Base-by-base conservation (phyloP, 176 grass and related monocot species). In the Zizania latifolia region DNA sequence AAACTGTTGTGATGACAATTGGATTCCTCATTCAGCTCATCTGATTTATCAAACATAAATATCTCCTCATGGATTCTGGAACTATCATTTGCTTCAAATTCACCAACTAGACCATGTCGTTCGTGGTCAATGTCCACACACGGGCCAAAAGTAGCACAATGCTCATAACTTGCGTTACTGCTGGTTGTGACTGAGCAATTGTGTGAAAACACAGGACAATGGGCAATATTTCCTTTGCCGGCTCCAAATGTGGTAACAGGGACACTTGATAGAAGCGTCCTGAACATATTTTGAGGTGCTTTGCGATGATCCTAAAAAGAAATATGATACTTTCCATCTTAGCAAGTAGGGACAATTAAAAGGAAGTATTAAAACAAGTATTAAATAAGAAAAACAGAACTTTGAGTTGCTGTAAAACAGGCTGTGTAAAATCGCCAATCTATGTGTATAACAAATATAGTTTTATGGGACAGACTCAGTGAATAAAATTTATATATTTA, bases 191-290 rank as follows among this genome's bases (percentile, higher is more conserved):
- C 66, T 48, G 84, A 92, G 60, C 84, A 92, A 86, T 84, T 92
- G 60, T 87, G 88, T 73, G 91, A 90, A 57, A 90, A 83, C 72
- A 82, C 70, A 82, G 82, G 78, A 41, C 60, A 70, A 65, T 78
- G 89, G 13, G 75, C 61, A 78, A 39, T 86, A 69, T 71, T 87
- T 82, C 64, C 66, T 68, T 84, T 92, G 28, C 75, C 82, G 78
- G 55, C 28, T 62, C 80, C 71, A 65, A 94, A 82, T 68, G 89
- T 94, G n/a, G 75, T 83, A 36, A 79, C 62, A 58, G 95, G 95
- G 29, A 92, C 91, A 87, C 89, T 89, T 76, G 95, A 98, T 45
- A 98, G 76, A 74, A 98, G 84, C 86, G 95, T 84, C 40, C 95
- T 85, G 69, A 98, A 98, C 84, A 90, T 98, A 81, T 92, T 86